Conservation (phyloP, 2,329 filamentous ascomycete genomes). For the Metarhizium album region DNA sequence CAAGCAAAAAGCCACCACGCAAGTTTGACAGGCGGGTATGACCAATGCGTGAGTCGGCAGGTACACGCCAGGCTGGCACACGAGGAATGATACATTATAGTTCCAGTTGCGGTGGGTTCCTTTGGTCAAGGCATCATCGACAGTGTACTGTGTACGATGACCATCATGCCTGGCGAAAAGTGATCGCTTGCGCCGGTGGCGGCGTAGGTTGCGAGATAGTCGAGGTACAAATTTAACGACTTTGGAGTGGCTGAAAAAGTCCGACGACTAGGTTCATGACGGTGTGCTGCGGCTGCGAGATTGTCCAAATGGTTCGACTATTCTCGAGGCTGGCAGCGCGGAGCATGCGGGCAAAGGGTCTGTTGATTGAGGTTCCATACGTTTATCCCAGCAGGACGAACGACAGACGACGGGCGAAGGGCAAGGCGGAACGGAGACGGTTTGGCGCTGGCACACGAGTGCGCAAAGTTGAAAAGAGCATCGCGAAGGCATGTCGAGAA, state of each 20-base stretch:
- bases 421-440: too few species aligned
- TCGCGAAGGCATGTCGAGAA: constrained; percentile 4
- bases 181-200: neutral
- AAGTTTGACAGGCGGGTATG: neutral
- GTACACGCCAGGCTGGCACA: too few species aligned
- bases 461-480: constrained; percentile 2
- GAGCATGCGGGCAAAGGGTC: neutral
- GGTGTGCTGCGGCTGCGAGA: neutral
- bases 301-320: neutral
- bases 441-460: neutral
- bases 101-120: neutral
- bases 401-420: neutral
- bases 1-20: neutral
- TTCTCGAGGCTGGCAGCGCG: neutral
- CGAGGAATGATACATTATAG: too few species aligned
- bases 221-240: neutral
- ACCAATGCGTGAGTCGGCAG: neutral
- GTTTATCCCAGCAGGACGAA: neutral
- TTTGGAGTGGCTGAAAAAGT: neutral
- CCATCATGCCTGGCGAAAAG: neutral
- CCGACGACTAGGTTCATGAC: neutral
- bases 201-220: neutral
- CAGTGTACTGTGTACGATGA: neutral
- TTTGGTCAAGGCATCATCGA: neutral
- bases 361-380: neutral